A percentile compares a stretch with the other conserved stretches of the same genome.
These are phyloP conservation scores for California macrophylla DNA, from an alignment of 441 rosid species.

Conservation along the genomic window DNA sequence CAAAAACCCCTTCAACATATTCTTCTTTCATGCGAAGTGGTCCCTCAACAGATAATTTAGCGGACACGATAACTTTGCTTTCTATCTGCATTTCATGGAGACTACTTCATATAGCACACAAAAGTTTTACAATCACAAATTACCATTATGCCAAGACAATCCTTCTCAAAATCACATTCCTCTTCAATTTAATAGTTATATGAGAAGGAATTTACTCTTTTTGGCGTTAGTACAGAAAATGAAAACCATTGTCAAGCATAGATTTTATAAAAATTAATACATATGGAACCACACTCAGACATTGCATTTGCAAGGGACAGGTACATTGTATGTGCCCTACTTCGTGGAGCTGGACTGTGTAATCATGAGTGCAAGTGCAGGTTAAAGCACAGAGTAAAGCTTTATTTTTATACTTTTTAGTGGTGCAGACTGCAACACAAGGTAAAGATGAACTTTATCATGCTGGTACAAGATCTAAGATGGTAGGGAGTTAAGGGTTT, in stretches of 20 bases:
- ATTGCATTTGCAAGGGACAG: background rate
- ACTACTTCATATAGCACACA: slow-evolving; percentile 6
- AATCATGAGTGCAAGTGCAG: background rate
- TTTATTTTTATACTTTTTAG: background rate
- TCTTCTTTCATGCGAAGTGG: slow-evolving; percentile 82
- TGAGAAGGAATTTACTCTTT: background rate
- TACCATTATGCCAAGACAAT: background rate
- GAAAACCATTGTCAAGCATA: slow-evolving; percentile 3
- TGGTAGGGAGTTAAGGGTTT: background rate
- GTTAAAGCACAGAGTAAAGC: background rate
- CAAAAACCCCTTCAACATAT: slow-evolving; percentile 61
- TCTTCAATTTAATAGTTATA: background rate
- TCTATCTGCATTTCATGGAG: slow-evolving; percentile 50
- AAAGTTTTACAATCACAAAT: background rate
- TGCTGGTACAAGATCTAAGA: slow-evolving; percentile 2
- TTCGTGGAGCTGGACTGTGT: background rate
- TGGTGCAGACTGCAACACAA: background rate
- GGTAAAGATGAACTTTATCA: background rate
- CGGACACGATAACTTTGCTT: slow-evolving; percentile 48
- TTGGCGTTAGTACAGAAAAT: background rate
- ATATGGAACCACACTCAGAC: background rate
- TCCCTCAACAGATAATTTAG: slow-evolving; percentile 68
- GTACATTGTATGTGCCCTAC: background rate
- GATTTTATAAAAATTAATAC: background rate
- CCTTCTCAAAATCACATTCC: background rate